A percentile compares a stretch with the other conserved stretches of the same genome.
Conservation (phyloP, 768 basidiomycete genomes). For the Lentinula sp. region DNA sequence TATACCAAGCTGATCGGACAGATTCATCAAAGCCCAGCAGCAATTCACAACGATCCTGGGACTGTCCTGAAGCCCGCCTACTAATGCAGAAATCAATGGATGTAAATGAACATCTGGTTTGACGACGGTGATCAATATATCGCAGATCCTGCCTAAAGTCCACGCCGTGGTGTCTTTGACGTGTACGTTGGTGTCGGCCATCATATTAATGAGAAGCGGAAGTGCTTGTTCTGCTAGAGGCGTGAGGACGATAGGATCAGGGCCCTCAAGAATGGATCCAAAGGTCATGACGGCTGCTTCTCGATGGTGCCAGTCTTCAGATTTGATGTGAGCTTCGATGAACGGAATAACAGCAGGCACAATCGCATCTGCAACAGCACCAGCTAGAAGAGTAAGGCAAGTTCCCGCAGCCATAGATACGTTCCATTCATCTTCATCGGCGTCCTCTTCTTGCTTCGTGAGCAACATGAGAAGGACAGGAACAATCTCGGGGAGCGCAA, state of each 20-base stretch:
- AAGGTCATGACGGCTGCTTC: constrained; percentile 99
- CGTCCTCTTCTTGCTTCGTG: constrained; percentile 92
- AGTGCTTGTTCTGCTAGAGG: constrained; percentile 93
- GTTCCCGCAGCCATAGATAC: constrained; percentile 96
- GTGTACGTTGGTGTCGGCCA: constrained; percentile 76
- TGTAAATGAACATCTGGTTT: constrained; percentile 87
- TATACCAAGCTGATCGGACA: constrained; percentile 79
- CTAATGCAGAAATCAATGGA: constrained; percentile 76
- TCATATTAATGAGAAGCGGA: constrained; percentile 92
- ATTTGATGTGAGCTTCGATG: constrained; percentile 93
- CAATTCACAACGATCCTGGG: constrained; percentile 89
- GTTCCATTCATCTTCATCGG: constrained; percentile 99
- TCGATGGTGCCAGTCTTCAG: constrained; percentile 88
- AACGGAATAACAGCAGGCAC: constrained; percentile 95
- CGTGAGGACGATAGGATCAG: constrained; percentile 79
- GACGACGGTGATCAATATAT: constrained; percentile 78
- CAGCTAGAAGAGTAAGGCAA: constrained; percentile 82
- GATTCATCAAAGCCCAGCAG: constrained; percentile 95
- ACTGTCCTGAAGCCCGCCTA: constrained; percentile 71
- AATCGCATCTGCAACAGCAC: constrained; percentile 85
- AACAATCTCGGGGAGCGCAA: constrained; percentile 90
- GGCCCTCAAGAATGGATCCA: constrained; percentile 95
- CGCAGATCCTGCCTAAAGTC: constrained; percentile 95
- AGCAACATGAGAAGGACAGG: constrained; percentile 87
- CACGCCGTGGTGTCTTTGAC: constrained; percentile 98